Conservation (phyloP, 169 alveolate genomes). For the Babesia microti region DNA sequence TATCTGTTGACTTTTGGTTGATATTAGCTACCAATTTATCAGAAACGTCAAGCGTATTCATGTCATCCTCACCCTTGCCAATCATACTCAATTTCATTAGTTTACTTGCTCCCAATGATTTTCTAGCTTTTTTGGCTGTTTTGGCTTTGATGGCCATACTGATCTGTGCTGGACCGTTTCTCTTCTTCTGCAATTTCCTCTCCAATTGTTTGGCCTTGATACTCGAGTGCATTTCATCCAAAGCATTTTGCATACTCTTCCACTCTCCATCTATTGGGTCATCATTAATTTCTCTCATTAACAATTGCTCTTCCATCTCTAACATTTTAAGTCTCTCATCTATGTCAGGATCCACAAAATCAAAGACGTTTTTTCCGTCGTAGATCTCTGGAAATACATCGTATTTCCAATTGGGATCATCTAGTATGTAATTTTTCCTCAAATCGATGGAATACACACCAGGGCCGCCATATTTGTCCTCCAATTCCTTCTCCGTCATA, state of each 20-base stretch:
- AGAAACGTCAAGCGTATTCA: slow-evolving; percentile 23
- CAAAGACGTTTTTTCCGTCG: slow-evolving; percentile 94
- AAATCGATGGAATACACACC: slow-evolving; percentile 91
- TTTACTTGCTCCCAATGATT: too few species aligned
- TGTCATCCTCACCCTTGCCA: slow-evolving; percentile 29
- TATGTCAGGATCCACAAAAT: slow-evolving; percentile 92
- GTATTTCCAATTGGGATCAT: slow-evolving; percentile 87
- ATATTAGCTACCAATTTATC: slow-evolving; percentile 2
- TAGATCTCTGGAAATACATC: slow-evolving; percentile 95
- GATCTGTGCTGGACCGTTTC: slow-evolving; percentile 41
- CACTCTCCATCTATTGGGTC: slow-evolving; percentile 29
- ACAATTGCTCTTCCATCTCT: slow-evolving; percentile 90
- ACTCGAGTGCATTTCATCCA: slow-evolving; percentile 14
- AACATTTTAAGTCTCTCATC: slow-evolving; percentile 83
- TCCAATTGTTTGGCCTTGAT: slow-evolving; percentile 33
- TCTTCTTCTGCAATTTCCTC: slow-evolving; percentile 28
- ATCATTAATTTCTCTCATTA: slow-evolving; percentile 15
- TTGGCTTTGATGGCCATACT: too few species aligned
- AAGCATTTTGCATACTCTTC: slow-evolving; percentile 27
- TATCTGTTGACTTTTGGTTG: background rate
- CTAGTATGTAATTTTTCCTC: slow-evolving; percentile 74
- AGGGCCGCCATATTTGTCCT: slow-evolving; percentile 87
- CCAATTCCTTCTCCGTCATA: slow-evolving; percentile 47
- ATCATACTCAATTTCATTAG: too few species aligned
- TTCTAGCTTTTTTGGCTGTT: slow-evolving; percentile 31